Evolutionary conservation across 257 asterid species (phyloP).

Genomic region (Lycium barbarum): DNA sequence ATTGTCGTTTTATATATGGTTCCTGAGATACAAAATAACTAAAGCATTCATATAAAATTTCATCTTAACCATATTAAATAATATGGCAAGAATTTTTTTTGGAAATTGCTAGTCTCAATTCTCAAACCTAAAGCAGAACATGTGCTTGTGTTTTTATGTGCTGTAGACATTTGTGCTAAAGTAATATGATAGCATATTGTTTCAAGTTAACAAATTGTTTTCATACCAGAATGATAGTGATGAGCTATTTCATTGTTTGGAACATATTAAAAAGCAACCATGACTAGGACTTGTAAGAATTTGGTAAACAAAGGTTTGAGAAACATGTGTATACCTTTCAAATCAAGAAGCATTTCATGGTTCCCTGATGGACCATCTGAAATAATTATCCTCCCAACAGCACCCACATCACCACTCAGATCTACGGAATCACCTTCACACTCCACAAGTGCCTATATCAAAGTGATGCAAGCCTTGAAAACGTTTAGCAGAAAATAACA

Average conservation of each 20-base stretch:
- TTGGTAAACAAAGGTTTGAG: conserved; percentile 23
- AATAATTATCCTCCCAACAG: conserved; percentile 81
- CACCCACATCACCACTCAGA: conserved; percentile 93
- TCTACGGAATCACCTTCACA: conserved; percentile 93
- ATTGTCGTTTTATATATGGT: conserved; percentile 81
- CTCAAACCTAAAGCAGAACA: not conserved
- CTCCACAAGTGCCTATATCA: conserved; percentile 82
- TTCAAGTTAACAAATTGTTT: not conserved
- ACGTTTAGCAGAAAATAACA: not conserved
- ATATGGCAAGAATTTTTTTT: not conserved
- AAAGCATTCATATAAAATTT: not conserved
- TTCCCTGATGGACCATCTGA: conserved; percentile 66
- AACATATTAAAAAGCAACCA: conserved; percentile 1
- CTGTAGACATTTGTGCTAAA: not conserved
- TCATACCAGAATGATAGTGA: conserved; percentile 16
- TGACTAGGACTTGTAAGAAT: not conserved
- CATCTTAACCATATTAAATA: not conserved
- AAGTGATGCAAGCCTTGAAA: conserved; percentile 8
- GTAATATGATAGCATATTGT: not conserved
- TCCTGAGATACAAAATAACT: conserved; percentile 54
- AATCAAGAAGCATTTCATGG: conserved; percentile 80
- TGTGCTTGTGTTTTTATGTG: not conserved
- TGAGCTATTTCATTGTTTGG: not conserved
- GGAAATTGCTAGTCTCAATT: conserved; percentile 14
- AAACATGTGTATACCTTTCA: conserved; percentile 68